Percentiles rank a stretch among this genome's conserved stretches.
Conservation (phyloP, 225 moss, liverwort and hornwort species). For the Polytrichum formosum region DNA sequence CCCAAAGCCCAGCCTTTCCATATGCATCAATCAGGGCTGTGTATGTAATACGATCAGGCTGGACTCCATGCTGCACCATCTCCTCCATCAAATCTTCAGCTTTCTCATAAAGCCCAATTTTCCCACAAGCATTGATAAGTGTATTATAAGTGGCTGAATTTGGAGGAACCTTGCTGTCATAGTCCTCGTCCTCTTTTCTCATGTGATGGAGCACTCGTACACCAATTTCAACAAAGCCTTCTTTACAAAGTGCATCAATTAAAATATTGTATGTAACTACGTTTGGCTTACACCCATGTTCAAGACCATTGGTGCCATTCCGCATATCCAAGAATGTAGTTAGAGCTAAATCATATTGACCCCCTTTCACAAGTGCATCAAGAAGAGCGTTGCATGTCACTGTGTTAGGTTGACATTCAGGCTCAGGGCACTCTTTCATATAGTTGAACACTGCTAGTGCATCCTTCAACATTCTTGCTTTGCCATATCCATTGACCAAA, state of each 20-base stretch:
- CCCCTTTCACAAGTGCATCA: slow-evolving; percentile 68
- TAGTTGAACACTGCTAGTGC: slow-evolving; percentile 75
- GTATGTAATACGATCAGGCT: slow-evolving; percentile 81
- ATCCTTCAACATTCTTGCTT: slow-evolving; percentile 72
- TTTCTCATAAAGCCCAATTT: slow-evolving; percentile 71
- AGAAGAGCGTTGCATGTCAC: slow-evolving; percentile 82
- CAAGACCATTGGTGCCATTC: slow-evolving; percentile 60
- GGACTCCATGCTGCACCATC: slow-evolving; percentile 67
- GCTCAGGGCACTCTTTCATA: slow-evolving; percentile 76
- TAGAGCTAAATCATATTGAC: slow-evolving; percentile 61
- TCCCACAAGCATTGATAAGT: slow-evolving; percentile 78
- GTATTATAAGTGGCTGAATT: slow-evolving; percentile 86
- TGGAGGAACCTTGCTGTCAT: slow-evolving; percentile 49
- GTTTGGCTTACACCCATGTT: slow-evolving; percentile 58
- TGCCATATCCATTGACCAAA: slow-evolving; percentile 80
- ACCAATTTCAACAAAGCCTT: slow-evolving; percentile 61
- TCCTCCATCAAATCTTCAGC: slow-evolving; percentile 75
- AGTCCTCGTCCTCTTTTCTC: slow-evolving; percentile 51
- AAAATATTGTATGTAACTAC: slow-evolving; percentile 83
- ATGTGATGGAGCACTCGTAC: slow-evolving; percentile 69
- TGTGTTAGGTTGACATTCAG: slow-evolving; percentile 66
- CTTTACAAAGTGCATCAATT: slow-evolving; percentile 84
- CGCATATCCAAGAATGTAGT: slow-evolving; percentile 74
- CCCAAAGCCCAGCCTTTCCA: slow-evolving; percentile 83
- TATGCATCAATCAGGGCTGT: slow-evolving; percentile 86